Evolutionary conservation across 306 rosid genomes (phyloP), one percentile per base, ranked within the genome.

Genomic region (Pyrus communis): DNA sequence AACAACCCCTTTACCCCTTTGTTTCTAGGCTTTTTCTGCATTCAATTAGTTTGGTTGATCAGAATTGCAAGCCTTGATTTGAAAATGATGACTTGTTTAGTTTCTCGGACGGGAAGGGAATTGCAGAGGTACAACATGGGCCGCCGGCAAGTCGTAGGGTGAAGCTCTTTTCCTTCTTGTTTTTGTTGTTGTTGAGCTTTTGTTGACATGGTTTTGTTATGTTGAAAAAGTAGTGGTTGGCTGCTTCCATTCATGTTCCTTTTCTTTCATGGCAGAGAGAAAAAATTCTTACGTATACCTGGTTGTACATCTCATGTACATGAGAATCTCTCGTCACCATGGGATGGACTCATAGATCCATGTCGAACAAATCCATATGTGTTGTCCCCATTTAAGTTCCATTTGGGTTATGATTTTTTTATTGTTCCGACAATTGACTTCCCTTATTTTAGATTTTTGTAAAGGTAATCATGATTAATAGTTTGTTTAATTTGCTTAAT

Each of bases 101-200:
- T 88, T 67, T 90, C 99, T 78, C 96, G 99, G 9, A 79, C 97
- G 0, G 99, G 97, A 81, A 88, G 99, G 55, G 90, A 90, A 70
- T 85, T 88, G 84, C 99, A 95, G 83, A 84, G 99, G 68, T 95
- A 95, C 78, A 81, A 83, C 65, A 80, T 87, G 96, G 99, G 99
- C 40, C 87, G 85, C 82, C 97, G 99, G 33, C 97, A 95, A 90
- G 99, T 95, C 77, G 99, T 92, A 0, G 99, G 99, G 99, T 92
- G 72, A 74, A 86, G 49, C 59, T 74, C 11, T 45, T 66, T 4
- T n/a, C 23, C 19, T 71, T 11, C 60, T 8, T 21, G 25, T 43
- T 25, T 12, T 19, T 3, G 38, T 30, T 9, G 62, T 28, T 65
- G n/a, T 64, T 65, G 7, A 35, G 43, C 19, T 78, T 62, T 67